Evolutionary conservation across 768 basidiomycete species (phyloP).

Genomic region (Leccinellum rugosiceps): DNA sequence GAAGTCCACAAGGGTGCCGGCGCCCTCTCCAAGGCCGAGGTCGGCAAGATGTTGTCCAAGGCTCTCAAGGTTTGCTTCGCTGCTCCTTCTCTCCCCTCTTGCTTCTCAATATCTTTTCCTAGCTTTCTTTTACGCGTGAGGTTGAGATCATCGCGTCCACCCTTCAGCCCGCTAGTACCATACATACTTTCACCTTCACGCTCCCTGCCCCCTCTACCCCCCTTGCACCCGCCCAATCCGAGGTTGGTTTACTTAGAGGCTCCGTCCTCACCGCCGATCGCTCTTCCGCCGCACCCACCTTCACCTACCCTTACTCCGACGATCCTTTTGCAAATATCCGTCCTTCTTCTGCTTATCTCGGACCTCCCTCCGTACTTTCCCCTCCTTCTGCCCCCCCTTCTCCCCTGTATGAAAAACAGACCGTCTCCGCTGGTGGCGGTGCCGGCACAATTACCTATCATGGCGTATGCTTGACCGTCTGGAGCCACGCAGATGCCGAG

Average conservation of each 20-base stretch:
- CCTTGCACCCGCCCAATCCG: slow-evolving; percentile 68
- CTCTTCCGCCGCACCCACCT: slow-evolving; percentile 62
- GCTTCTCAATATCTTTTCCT: background rate
- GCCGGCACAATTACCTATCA: slow-evolving; percentile 62
- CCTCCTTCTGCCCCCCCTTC: slow-evolving; percentile 29
- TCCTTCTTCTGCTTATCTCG: slow-evolving; percentile 77
- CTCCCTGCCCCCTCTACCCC: slow-evolving; percentile 75
- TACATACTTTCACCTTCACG: slow-evolving; percentile 89
- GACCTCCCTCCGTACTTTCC: slow-evolving; percentile 63
- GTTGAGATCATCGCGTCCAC: slow-evolving; percentile 96
- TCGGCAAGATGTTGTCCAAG: slow-evolving; percentile 88
- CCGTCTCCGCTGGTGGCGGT: slow-evolving; percentile 35
- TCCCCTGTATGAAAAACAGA: slow-evolving; percentile 33
- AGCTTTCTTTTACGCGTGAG: slow-evolving; percentile 91
- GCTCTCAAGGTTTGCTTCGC: slow-evolving; percentile 67
- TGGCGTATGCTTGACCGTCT: slow-evolving; percentile 91
- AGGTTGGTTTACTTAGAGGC: slow-evolving; percentile 56
- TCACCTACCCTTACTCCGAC: slow-evolving; percentile 69
- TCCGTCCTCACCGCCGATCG: slow-evolving; percentile 71
- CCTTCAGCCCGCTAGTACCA: slow-evolving; percentile 87
- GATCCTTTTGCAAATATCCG: slow-evolving; percentile 68
- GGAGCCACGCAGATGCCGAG: slow-evolving; percentile 92
- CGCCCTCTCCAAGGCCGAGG: slow-evolving; percentile 80
- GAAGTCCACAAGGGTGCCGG: slow-evolving; percentile 73
- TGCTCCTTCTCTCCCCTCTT: background rate